Percentiles rank a stretch among this genome's conserved stretches.
These are phyloP conservation scores for Trichosporon faecale DNA, from an alignment of 1,284 basidiomycete genomes.

Conservation along the genomic window DNA sequence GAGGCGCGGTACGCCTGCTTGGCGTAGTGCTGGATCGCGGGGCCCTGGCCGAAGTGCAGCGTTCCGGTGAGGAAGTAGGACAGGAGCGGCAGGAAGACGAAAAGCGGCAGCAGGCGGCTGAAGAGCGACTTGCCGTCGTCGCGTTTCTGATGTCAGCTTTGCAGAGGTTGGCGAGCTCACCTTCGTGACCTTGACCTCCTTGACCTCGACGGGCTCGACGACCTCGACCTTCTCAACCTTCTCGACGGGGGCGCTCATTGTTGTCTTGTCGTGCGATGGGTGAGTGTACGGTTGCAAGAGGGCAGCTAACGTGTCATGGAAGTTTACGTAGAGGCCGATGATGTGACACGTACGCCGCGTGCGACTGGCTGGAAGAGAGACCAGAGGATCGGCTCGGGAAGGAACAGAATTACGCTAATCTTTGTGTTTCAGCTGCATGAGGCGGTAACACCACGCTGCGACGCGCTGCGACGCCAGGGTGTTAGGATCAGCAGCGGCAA, in stretches of 20 bases:
- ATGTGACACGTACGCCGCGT: background rate
- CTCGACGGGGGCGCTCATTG: background rate
- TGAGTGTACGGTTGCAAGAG: background rate
- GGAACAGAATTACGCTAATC: background rate
- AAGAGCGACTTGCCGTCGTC: constrained; percentile 59
- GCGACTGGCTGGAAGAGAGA: background rate
- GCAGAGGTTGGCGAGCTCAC: background rate
- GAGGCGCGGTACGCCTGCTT: background rate
- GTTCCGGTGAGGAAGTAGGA: constrained; percentile 41
- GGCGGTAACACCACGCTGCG: background rate
- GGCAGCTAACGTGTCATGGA: background rate
- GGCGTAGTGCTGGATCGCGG: constrained; percentile 16
- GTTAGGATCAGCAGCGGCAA: background rate
- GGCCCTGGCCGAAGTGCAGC: constrained; percentile 35
- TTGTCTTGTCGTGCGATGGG: background rate
- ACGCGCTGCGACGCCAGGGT: constrained; percentile 4
- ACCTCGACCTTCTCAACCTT: background rate
- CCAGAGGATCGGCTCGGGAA: constrained; percentile 3
- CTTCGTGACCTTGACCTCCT: background rate
- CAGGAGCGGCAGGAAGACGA: constrained; percentile 44
- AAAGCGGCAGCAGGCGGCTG: constrained; percentile 27
- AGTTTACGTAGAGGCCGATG: background rate
- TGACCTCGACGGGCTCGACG: background rate
- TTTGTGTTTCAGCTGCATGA: background rate
- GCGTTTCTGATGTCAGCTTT: constrained; percentile 23